Base-by-base conservation (phyloP, 352 stramenopile species). In the Phytophthora crassamura region DNA sequence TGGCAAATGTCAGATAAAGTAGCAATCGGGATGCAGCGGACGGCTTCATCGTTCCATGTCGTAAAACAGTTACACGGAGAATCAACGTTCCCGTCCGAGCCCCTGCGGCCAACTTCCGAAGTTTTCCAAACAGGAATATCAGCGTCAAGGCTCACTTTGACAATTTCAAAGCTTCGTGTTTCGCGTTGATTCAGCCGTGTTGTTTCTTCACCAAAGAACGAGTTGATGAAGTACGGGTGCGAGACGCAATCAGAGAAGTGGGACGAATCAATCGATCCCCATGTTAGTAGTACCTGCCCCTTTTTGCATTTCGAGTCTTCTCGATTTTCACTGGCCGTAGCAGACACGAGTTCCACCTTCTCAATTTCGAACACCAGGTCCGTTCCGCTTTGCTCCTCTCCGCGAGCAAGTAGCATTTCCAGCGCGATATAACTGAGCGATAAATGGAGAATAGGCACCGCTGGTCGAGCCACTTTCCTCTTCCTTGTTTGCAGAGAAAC, bases 311-410 rank as follows among this genome's bases (percentile, higher is more conserved):
- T 80, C 16, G 54, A 73, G 32, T 64, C 49, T n/a, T 69, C 54
- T 64, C 35, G 63, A 32, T 60, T 73, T 11, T 69, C 50, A 25
- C 54, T 67, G 18, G 43, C 35, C n/a, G 56, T 62, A 51, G 65
- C 64, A 6, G 79, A 84, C 7, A 78, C 45, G 18, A 91, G 51
- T 55, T 88, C 73, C 9, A 92, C 60, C 8, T 77, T 79, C 51
- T 91, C 83, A 18, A 95, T 76, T 71, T 95, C 87, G 59, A 93
- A 77, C 15, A 91, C 80, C 15, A 94, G 6, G 48, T 93, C 84
- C 5, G 52, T 74, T 42, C 50, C 63, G 7, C 50, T 59, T 54
- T 66, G 38, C n/a, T 69, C 53, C 5, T 72, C 69, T 16, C 69
- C 65, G 35, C 67, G 75, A 42, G 63, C 60, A 32, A 78, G 18